Percentiles rank a stretch among this genome's conserved stretches.
phyloP scores from a whole-genome alignment of 371 early-diverging fungal species.

The Circinella umbellata region DNA sequence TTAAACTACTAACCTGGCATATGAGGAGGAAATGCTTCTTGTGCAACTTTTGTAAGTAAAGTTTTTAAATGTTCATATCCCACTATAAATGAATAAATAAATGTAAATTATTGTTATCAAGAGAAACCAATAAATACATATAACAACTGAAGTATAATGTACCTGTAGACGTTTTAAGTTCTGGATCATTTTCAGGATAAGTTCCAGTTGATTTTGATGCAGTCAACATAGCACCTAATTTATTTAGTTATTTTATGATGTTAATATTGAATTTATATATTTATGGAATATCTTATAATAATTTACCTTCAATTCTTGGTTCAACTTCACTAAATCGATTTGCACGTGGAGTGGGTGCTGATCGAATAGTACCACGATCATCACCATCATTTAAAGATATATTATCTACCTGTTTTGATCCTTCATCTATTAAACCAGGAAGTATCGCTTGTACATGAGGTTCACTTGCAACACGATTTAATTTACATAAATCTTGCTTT shows the following conservation, averaged over 20 bases:
- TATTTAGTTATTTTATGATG: too few relatives aligned
- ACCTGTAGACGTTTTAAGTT: background rate
- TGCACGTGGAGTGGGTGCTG: conserved; percentile 34
- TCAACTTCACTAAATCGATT: background rate
- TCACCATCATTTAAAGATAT: background rate
- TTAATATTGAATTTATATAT: too few relatives aligned
- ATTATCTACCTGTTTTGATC: background rate
- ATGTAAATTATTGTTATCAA: background rate
- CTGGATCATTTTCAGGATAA: background rate
- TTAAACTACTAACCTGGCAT: conserved; percentile 42
- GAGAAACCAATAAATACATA: too few relatives aligned
- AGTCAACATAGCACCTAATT: background rate
- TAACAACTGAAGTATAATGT: background rate
- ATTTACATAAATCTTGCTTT: conserved; percentile 32
- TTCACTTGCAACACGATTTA: conserved; percentile 44
- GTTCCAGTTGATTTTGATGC: background rate
- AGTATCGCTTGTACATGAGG: conserved; percentile 45
- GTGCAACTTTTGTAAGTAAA: conserved; percentile 44
- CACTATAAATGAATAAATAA: conserved; percentile 16
- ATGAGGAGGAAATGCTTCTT: conserved; percentile 54
- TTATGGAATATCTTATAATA: too few relatives aligned
- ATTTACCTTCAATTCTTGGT: background rate
- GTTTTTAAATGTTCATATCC: conserved; percentile 53
- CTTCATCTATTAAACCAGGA: conserved; percentile 10
- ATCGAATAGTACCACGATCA: background rate